Evolutionary conservation across 2,329 filamentous ascomycete genomes (phyloP), one percentile per base, ranked within the genome.

Genomic region (Coleophoma eucalyptorum): DNA sequence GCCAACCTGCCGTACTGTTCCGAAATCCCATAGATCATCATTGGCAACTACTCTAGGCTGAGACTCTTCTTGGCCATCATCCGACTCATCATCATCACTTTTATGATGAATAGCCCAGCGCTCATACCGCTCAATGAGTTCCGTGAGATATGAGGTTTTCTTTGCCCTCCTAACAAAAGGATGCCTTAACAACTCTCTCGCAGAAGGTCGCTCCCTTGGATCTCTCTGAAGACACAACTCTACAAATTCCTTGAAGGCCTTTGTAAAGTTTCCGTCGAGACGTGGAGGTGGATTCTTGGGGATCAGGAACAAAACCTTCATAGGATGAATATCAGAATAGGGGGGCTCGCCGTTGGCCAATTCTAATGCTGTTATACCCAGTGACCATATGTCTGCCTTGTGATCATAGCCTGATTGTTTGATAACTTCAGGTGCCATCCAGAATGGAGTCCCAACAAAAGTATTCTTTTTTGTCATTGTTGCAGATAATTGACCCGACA

Each of bases 381-480:
- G 76, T 2, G 93, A 97, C 93, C 93, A 97, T 52, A 97, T 96
- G 66, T 97, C 93, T 42, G 93, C 93, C 72, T 97, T 97, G 73
- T 96, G 90, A 69, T 97, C 93, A 73, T 97, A 97, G 45, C 93
- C 93, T 51, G 91, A 96, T 69, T 99, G 93, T 72, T 96, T 96
- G 69, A 99, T 99, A 50, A 97, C 93, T 72, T 99, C 93, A 11
- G 93, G 93, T 3, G 94, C 93, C 93, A 99, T 99, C 94, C 94
- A 99, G 68, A 97, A 99, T 1, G 94, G 93, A 0, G 93, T 97
- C 33, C 94, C 94, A 32, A 99, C 93, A 68, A 97, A 99, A 0
- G 93, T 97, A 67, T 97, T 97, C 75, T 97, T 97, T 78, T 97
- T 97, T 55, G 93, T 97, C 92, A 97, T 97, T 46, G 93, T 99